Evolutionary conservation across 352 stramenopile species (phyloP).

Genomic region (Thalassiosira mediterranea): DNA sequence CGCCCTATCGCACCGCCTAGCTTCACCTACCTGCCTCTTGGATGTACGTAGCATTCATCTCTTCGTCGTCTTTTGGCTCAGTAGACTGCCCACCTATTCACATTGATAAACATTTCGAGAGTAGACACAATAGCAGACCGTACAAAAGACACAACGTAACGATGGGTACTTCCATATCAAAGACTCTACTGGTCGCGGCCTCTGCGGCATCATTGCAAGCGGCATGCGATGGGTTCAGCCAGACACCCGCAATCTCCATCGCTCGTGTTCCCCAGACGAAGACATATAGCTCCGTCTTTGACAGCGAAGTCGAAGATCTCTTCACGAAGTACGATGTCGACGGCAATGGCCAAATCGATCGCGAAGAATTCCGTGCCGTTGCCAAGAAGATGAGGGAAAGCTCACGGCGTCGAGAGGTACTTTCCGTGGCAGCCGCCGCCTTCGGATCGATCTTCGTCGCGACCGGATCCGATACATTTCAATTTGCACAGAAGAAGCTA

Average conservation of each 20-base stretch:
- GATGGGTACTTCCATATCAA: too few relatives aligned
- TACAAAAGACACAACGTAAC: too few relatives aligned
- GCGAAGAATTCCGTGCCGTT: slow-evolving; percentile 41
- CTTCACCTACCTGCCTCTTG: too few relatives aligned
- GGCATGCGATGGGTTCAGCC: slow-evolving; percentile 6
- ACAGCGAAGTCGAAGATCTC: slow-evolving; percentile 17
- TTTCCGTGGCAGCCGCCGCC: slow-evolving; percentile 35
- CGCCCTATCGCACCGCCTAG: too few relatives aligned
- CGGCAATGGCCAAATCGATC: slow-evolving; percentile 34
- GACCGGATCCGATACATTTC: slow-evolving; percentile 19
- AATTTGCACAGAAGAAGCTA: slow-evolving; percentile 46
- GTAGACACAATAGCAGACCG: too few relatives aligned
- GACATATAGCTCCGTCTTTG: slow-evolving; percentile 1
- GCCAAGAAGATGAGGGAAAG: slow-evolving; percentile 28
- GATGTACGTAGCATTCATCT: too few relatives aligned
- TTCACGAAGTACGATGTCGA: slow-evolving; percentile 42
- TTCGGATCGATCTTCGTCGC: slow-evolving; percentile 48
- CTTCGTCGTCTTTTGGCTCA: too few relatives aligned
- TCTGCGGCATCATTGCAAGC: neutral
- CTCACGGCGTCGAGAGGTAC: slow-evolving; percentile 28
- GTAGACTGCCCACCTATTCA: too few relatives aligned
- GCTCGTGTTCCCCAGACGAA: neutral
- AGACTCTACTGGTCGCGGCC: neutral
- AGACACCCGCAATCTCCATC: neutral
- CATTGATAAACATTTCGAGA: too few relatives aligned